Evolutionary conservation across 331 rosid genomes (phyloP).

Genomic region (Quercus phellos): DNA sequence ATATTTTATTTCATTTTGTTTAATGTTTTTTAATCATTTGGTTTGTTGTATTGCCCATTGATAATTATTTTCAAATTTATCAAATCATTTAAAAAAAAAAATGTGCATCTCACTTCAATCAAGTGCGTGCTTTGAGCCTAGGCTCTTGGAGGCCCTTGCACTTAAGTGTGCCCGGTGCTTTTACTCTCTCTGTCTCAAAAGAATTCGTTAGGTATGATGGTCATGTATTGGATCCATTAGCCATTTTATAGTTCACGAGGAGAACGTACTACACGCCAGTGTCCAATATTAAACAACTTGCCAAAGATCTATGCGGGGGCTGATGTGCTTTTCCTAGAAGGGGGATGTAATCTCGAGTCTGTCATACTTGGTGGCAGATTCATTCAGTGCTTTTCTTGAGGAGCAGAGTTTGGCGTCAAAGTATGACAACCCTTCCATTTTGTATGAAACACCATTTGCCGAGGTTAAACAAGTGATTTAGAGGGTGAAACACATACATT

Average conservation of each 20-base stretch:
- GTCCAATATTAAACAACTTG: slow-evolving; percentile 64
- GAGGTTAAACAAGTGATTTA: slow-evolving; percentile 62
- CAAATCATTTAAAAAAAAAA: no score
- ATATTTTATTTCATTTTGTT: no score
- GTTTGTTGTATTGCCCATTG: no score
- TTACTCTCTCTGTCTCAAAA: not conserved
- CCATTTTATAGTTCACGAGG: slow-evolving; percentile 69
- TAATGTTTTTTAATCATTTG: no score
- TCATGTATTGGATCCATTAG: slow-evolving; percentile 82
- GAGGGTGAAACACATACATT: slow-evolving; percentile 65
- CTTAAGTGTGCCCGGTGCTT: no score
- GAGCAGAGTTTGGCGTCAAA: slow-evolving; percentile 66
- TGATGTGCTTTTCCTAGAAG: slow-evolving; percentile 87
- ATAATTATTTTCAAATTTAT: no score
- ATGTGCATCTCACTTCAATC: no score
- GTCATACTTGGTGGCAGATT: slow-evolving; percentile 74
- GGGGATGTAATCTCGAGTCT: slow-evolving; percentile 82
- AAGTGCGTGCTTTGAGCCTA: no score
- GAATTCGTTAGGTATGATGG: slow-evolving; percentile 62
- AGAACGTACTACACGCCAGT: slow-evolving; percentile 85
- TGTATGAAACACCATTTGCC: slow-evolving; percentile 76
- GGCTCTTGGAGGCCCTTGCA: no score
- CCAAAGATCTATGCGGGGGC: slow-evolving; percentile 69
- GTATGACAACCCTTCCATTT: slow-evolving; percentile 69
- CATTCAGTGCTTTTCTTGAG: slow-evolving; percentile 82